Conservation (phyloP, 768 basidiomycete genomes). For the Amanita muscaria region DNA sequence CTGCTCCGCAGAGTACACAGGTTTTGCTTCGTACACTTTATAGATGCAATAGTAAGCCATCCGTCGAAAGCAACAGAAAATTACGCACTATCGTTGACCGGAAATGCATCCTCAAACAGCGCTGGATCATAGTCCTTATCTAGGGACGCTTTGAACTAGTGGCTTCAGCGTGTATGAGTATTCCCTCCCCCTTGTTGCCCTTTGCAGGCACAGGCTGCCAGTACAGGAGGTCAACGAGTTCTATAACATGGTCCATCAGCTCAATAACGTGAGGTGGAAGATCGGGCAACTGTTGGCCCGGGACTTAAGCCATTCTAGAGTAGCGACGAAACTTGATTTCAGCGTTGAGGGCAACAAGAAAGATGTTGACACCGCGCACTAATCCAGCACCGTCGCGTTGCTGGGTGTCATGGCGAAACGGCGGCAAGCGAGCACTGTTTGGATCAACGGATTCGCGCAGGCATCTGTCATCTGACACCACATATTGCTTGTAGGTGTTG, state of each 20-base stretch:
- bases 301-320: slow-evolving; percentile 12
- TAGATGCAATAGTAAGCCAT: slow-evolving; percentile 7
- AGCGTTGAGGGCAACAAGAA: slow-evolving; percentile 16
- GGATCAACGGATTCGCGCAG: slow-evolving; percentile 12
- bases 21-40: slow-evolving; percentile 6
- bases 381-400: neutral
- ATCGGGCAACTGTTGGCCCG: slow-evolving; percentile 7
- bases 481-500: slow-evolving; percentile 9
- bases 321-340: slow-evolving; percentile 19
- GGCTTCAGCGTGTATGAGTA: neutral
- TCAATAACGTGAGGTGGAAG: slow-evolving; percentile 15
- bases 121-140: slow-evolving; percentile 15
- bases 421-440: slow-evolving; percentile 12
- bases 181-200: slow-evolving; percentile 7
- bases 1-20: slow-evolving; percentile 10
- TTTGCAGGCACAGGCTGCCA: slow-evolving; percentile 14
- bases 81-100: slow-evolving; percentile 12
- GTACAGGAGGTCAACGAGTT: slow-evolving; percentile 17
- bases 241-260: slow-evolving; percentile 13
- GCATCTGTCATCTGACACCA: slow-evolving; percentile 11
- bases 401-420: slow-evolving; percentile 10
- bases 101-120: slow-evolving; percentile 15
- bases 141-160: too few species aligned
- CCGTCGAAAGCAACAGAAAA: slow-evolving; percentile 4
- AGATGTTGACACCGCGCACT: slow-evolving; percentile 13